Base-by-base conservation (phyloP, 148 eudicot genomes). In the Nepenthes mirabilis region DNA sequence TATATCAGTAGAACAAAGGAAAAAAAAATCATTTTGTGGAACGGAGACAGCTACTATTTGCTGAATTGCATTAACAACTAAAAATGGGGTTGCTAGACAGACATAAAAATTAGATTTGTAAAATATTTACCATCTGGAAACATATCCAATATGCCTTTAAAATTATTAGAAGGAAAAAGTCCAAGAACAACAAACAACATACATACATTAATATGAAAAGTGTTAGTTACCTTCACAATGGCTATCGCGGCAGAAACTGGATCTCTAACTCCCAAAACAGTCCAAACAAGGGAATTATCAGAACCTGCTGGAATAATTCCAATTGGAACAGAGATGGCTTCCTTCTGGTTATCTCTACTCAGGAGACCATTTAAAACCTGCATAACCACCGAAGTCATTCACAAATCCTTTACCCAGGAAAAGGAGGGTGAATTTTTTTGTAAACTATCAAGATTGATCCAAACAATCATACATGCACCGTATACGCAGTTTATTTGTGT, bases 261-360 rank as follows among this genome's bases (percentile, higher is more conserved):
- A 84, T 90, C 97, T 63, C 89, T 79, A 35, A 90, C 89, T 47
- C 97, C 97, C 72, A 90, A 82, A 72, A 90, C 87, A 67, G 97
- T 90, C 97, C 97, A 90, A 43, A 90, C 91, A 57, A 90, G 90
- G 64, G 97, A 90, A 70, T 87, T 87, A 72, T 90, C 95, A 34
- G 97, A 90, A 66, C 97, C 97, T 57, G 97, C 97, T 9, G 97
- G 97, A 70, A 90, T 90, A 48, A 90, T 84, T 53, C 97, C 95
- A 68, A 87, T 87, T 36, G 97, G 97, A 60, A 87, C 62, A 34
- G 97, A 90, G 59, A 87, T 82, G 56, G 87, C 97, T 71, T 90
- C 97, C 69, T 84, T 80, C 63, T 84, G 95, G 67, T 90, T 79
- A 48, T 84, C 85, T 67, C 97, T 74, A 64, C 79, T 77, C 54